These are phyloP conservation scores for Zarea fungicola DNA, from an alignment of 2,329 filamentous ascomycete species.

Conservation along the genomic window DNA sequence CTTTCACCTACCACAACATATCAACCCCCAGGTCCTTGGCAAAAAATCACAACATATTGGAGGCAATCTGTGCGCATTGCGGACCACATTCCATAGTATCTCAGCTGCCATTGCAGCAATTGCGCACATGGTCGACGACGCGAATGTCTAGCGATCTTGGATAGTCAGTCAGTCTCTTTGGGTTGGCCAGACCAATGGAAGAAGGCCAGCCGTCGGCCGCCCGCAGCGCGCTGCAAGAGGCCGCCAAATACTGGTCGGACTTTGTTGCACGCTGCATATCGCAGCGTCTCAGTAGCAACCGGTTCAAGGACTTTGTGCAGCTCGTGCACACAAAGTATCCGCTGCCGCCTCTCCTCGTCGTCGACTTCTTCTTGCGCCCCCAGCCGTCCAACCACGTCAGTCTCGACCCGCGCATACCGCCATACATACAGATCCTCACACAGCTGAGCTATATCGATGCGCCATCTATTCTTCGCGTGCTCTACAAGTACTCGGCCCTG, in stretches of 20 bases:
- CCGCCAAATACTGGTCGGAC: conserved; percentile 40
- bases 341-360: conserved; percentile 45
- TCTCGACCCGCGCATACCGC: conserved; percentile 54
- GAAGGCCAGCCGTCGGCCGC: conserved; percentile 10
- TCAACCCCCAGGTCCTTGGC: no score
- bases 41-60: no score
- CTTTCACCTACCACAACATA: not conserved
- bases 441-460: conserved; percentile 47
- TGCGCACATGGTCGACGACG: conserved; percentile 5
- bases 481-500: conserved; percentile 54
- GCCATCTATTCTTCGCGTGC: conserved; percentile 47
- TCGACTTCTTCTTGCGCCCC: conserved; percentile 55
- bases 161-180: not conserved
- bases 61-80: not conserved
- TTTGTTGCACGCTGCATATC: conserved; percentile 48
- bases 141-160: not conserved
- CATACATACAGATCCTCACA: conserved; percentile 54
- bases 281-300: conserved; percentile 46
- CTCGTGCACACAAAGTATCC: conserved; percentile 48
- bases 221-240: conserved; percentile 21
- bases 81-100: no score
- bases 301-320: conserved; percentile 47
- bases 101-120: conserved; percentile 1
- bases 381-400: conserved; percentile 40
- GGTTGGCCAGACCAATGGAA: not conserved